phyloP scores from a whole-genome alignment of 208 protist genomes.

The Leishmania arabica region DNA sequence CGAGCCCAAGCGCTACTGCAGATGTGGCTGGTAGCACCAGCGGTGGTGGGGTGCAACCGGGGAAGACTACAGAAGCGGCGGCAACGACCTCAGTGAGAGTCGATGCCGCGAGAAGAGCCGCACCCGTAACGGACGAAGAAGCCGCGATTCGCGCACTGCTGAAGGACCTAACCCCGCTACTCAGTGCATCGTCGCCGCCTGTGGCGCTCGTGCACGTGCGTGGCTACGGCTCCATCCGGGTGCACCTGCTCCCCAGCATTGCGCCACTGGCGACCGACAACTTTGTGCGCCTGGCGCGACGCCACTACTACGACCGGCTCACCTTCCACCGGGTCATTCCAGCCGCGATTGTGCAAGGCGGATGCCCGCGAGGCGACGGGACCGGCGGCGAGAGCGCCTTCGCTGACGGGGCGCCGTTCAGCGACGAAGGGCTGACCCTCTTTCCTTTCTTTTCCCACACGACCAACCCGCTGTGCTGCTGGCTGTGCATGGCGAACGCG shows the following conservation, averaged over 20 bases:
- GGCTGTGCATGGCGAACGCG: slow-evolving; percentile 88
- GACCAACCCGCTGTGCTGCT: slow-evolving; percentile 34
- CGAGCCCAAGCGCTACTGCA: background rate
- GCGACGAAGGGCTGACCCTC: slow-evolving; percentile 86
- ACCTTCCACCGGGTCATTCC: slow-evolving; percentile 96
- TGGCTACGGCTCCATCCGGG: slow-evolving; percentile 52
- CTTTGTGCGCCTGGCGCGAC: slow-evolving; percentile 89
- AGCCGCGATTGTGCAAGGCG: slow-evolving; percentile 95
- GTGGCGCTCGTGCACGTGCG: slow-evolving; percentile 45
- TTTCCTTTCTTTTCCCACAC: slow-evolving; percentile 71
- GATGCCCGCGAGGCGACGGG: slow-evolving; percentile 92
- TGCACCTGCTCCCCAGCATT: slow-evolving; percentile 92
- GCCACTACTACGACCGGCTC: slow-evolving; percentile 93
- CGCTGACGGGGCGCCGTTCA: slow-evolving; percentile 87
- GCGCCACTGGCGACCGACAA: slow-evolving; percentile 96
- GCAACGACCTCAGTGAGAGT: background rate
- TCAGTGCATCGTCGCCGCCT: background rate
- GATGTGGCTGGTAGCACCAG: background rate
- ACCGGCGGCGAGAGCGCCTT: slow-evolving; percentile 91
- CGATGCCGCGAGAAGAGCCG: background rate
- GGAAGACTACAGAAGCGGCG: background rate
- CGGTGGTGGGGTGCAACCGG: background rate
- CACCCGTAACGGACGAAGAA: slow-evolving; percentile 24
- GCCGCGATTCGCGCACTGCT: slow-evolving; percentile 38
- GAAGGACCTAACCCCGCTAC: slow-evolving; percentile 13